A percentile compares a stretch with the other conserved stretches of the same genome.
phyloP scores from a whole-genome alignment of 2,329 filamentous ascomycete genomes.

The Pseudocercospora macadamiae region DNA sequence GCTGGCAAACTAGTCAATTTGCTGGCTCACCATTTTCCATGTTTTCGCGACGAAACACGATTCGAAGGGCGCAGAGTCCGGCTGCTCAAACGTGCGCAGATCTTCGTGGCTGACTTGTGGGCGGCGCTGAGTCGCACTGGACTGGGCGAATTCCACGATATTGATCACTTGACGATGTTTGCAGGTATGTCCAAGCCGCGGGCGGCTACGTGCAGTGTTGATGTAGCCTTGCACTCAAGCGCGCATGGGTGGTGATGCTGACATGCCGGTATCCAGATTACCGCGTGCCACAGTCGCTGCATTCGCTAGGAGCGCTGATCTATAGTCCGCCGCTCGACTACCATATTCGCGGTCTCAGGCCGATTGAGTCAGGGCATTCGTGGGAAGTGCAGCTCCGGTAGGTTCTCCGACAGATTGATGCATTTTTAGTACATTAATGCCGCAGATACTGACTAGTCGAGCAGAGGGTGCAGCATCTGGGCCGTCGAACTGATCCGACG shows the following conservation, averaged over 20 bases:
- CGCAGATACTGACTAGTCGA: conserved; percentile 9
- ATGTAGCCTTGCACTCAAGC: conserved; percentile 3
- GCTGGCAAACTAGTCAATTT: conserved; percentile 85
- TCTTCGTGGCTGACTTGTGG: conserved; percentile 94
- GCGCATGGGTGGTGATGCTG: conserved; percentile 12
- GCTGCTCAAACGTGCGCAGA: conserved; percentile 92
- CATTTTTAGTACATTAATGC: not conserved
- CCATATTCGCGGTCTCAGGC: conserved; percentile 65
- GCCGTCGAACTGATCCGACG: conserved; percentile 85
- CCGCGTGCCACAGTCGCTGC: conserved; percentile 89
- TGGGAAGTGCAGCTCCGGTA: conserved; percentile 83
- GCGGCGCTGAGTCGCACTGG: conserved; percentile 84
- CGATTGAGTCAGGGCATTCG: conserved; percentile 69
- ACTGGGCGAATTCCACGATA: conserved; percentile 83
- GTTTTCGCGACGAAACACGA: conserved; percentile 78
- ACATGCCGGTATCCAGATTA: conserved; percentile 64
- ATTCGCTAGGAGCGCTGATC: conserved; percentile 76
- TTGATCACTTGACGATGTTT: conserved; percentile 97
- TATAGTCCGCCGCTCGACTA: conserved; percentile 80
- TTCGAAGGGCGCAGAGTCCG: conserved; percentile 78
- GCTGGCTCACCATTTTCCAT: conserved; percentile 77
- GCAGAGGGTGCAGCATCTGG: conserved; percentile 85
- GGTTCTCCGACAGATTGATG: not conserved
- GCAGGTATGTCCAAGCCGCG: conserved; percentile 56
- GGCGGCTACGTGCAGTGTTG: conserved; percentile 12